Conservation (phyloP, 768 basidiomycete genomes). For the Mycena kentingensis region DNA sequence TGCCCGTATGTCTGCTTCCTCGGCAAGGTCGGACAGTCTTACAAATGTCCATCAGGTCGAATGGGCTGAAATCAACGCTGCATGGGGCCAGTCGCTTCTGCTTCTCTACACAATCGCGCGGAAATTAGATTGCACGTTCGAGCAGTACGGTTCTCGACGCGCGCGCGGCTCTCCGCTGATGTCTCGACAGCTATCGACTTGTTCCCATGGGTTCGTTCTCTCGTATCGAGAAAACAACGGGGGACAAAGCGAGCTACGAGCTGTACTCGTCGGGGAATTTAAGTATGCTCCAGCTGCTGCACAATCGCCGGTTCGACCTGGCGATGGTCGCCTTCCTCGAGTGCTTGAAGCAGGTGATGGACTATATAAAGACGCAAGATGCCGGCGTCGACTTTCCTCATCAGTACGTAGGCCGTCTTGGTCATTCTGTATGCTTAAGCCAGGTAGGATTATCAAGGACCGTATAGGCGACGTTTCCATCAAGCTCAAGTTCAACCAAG, state of each 20-base stretch:
- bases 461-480: constrained; percentile 95
- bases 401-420: constrained; percentile 61
- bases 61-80: constrained; percentile 98
- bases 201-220: constrained; percentile 96
- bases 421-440: constrained; percentile 14
- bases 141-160: constrained; percentile 55
- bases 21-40: not conserved
- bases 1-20: constrained; percentile 56
- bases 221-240: constrained; percentile 79
- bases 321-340: constrained; percentile 97
- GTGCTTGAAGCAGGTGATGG: constrained; percentile 89
- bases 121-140: constrained; percentile 88
- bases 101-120: constrained; percentile 88
- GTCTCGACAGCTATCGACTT: constrained; percentile 70
- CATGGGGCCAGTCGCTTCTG: constrained; percentile 95
- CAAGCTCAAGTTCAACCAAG: constrained; percentile 91
- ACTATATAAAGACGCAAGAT: constrained; percentile 78
- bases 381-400: constrained; percentile 77
- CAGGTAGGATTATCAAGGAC: constrained; percentile 80
- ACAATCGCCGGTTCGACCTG: constrained; percentile 93
- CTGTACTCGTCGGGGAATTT: constrained; percentile 94
- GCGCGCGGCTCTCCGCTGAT: constrained; percentile 8
- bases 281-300: constrained; percentile 82
- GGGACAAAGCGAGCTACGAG: constrained; percentile 86
- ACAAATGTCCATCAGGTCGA: constrained; percentile 64